phyloP scores from a whole-genome alignment of 2,329 filamentous ascomycete genomes.

The Fusarium pseudoanthophilum region DNA sequence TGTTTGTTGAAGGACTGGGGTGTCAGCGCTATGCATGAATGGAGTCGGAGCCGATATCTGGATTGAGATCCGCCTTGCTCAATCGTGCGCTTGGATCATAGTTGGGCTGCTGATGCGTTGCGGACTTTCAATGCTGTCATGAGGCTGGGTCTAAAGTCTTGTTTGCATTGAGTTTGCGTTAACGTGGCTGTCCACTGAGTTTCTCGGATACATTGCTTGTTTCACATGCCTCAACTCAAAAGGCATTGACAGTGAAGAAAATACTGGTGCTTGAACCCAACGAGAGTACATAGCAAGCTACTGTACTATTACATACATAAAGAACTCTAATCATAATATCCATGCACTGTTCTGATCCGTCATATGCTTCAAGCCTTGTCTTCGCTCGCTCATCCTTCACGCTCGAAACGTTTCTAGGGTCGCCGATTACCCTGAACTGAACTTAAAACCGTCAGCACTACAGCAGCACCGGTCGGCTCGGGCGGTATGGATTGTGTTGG shows the following conservation, averaged over 20 bases:
- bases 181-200: no score
- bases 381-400: neutral
- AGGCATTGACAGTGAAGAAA: accelerated
- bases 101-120: neutral
- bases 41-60: neutral
- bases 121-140: no score
- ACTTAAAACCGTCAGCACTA: neutral
- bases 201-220: neutral
- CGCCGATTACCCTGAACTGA: slow-evolving; percentile 1
- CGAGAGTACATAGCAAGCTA: neutral
- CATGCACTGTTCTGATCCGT: neutral
- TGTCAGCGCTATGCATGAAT: neutral
- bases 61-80: no score
- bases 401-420: neutral
- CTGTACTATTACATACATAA: accelerated
- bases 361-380: neutral
- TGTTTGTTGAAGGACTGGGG: slow-evolving; percentile 6
- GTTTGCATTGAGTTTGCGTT: neutral
- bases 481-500: slow-evolving; percentile 18
- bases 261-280: accelerated
- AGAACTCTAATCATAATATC: no score
- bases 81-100: neutral
- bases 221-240: neutral
- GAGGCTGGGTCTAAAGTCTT: neutral
- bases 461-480: slow-evolving; percentile 22